Conservation (phyloP, 148 eudicot genomes). For the Chenopodium formosanum region DNA sequence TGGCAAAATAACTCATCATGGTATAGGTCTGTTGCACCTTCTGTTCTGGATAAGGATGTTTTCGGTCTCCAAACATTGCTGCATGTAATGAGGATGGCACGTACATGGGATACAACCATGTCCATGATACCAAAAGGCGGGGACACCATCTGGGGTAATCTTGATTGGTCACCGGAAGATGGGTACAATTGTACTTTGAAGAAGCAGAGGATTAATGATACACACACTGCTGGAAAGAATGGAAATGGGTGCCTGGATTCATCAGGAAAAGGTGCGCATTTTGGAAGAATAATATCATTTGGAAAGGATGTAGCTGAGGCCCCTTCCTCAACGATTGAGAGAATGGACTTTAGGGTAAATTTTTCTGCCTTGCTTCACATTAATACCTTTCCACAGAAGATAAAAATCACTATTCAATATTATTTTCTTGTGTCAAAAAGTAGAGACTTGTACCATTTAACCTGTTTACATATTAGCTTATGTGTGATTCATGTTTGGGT, state of each 20-base stretch:
- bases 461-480: too few species aligned
- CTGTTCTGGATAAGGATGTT: constrained; percentile 74
- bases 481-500: too few species aligned
- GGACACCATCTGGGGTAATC: constrained; percentile 95
- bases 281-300: constrained; percentile 89
- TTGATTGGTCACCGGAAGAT: constrained; percentile 94
- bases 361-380: constrained; percentile 3
- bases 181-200: constrained; percentile 50
- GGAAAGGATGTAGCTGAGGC: constrained; percentile 68
- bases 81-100: constrained; percentile 87
- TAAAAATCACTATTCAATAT: neutral
- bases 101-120: constrained; percentile 99
- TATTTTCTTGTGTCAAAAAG: neutral
- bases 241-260: constrained; percentile 32
- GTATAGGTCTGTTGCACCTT: constrained; percentile 80
- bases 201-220: constrained; percentile 46
- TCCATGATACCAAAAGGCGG: constrained; percentile 99
- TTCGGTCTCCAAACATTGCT: constrained; percentile 79
- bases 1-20: constrained; percentile 5
- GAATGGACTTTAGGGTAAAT: constrained; percentile 77
- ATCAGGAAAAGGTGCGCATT: constrained; percentile 43
- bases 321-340: constrained; percentile 58
- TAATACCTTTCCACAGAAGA: neutral
- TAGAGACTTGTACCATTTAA: neutral
- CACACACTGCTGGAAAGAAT: constrained; percentile 25